phyloP scores from a whole-genome alignment of 1,284 basidiomycete species.

The Psilocybe mexicana region DNA sequence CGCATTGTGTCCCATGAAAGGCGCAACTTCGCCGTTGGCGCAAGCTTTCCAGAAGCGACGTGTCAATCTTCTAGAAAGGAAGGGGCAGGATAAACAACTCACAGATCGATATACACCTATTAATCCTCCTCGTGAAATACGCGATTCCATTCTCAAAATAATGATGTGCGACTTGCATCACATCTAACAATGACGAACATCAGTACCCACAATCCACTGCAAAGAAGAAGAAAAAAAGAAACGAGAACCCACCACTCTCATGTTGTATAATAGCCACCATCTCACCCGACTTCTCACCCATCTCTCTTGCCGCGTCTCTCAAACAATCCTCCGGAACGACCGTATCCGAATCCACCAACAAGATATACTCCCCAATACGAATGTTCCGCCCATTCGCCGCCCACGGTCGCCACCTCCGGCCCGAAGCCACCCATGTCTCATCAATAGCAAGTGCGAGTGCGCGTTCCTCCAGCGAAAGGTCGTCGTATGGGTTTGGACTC shows the following conservation, averaged over 20 bases:
- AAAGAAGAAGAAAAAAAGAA: neutral
- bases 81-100: conserved; percentile 12
- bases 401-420: conserved; percentile 57
- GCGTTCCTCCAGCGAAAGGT: conserved; percentile 36
- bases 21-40: conserved; percentile 79
- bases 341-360: conserved; percentile 82
- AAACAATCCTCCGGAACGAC: conserved; percentile 84
- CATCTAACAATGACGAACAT: conserved; percentile 43
- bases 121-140: conserved; percentile 76
- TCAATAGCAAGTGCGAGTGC: conserved; percentile 64
- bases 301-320: conserved; percentile 79
- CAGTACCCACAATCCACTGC: neutral
- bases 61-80: neutral
- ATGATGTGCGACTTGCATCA: conserved; percentile 81
- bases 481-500: conserved; percentile 1
- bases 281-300: conserved; percentile 54
- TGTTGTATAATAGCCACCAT: conserved; percentile 82
- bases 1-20: conserved; percentile 87
- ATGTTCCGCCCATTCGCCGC: conserved; percentile 60
- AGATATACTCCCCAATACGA: conserved; percentile 63
- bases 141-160: conserved; percentile 84
- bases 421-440: conserved; percentile 62
- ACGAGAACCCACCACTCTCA: conserved; percentile 46
- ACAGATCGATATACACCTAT: conserved; percentile 69
- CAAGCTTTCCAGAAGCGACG: conserved; percentile 39